Conservation (phyloP, 257 asterid genomes). For the Cinchona pubescens region DNA sequence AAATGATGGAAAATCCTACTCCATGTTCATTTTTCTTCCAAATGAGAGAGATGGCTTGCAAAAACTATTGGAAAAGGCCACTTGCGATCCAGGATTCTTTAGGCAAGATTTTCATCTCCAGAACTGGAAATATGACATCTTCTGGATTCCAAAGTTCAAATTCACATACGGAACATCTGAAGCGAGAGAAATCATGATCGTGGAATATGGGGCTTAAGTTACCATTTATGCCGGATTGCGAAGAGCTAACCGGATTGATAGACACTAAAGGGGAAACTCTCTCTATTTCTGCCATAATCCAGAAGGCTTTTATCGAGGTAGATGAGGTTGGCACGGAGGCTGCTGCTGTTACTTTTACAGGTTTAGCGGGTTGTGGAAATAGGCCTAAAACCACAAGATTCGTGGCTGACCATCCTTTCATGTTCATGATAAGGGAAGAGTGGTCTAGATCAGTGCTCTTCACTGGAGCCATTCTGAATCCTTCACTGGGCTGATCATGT, state of each 20-base stretch:
- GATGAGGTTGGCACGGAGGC: constrained; percentile 21
- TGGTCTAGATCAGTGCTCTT: constrained; percentile 2
- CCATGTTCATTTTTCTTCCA: constrained; percentile 20
- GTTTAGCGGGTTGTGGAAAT: too few species aligned
- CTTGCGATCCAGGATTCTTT: constrained; percentile 3
- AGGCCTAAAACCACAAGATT: too few species aligned
- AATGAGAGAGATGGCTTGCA: constrained; percentile 12
- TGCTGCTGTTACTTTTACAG: constrained; percentile 11
- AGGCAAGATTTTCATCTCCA: background rate
- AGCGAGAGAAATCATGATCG: background rate
- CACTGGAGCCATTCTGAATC: constrained; percentile 20
- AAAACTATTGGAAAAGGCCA: constrained; percentile 11
- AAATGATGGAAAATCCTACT: background rate
- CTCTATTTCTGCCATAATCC: background rate
- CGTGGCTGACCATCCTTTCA: constrained; percentile 20
- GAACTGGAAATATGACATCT: background rate
- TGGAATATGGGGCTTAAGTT: background rate
- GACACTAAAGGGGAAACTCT: background rate
- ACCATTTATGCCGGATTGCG: background rate
- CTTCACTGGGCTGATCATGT: background rate
- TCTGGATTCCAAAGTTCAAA: constrained; percentile 27
- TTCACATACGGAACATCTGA: constrained; percentile 3
- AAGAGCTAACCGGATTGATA: background rate
- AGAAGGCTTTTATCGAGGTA: constrained; percentile 15
- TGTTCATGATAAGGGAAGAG: constrained; percentile 27